Conservation (phyloP, 2,329 filamentous ascomycete genomes). For the Ascocoryne sarcoides region DNA sequence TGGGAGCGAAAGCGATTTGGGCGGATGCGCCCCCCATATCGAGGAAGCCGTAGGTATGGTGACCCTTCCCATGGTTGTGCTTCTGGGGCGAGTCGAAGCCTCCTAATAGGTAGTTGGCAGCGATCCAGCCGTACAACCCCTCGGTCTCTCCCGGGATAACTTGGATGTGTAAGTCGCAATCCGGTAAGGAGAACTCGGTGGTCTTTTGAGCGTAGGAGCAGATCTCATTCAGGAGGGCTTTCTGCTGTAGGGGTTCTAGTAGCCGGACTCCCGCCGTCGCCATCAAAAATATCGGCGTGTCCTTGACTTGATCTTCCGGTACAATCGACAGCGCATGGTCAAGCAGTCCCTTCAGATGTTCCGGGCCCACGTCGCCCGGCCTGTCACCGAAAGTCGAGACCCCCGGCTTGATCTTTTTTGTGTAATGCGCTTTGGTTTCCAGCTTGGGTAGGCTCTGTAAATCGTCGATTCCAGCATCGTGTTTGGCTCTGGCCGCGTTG, state of each 20-base stretch:
- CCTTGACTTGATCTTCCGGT: slow-evolving; percentile 63
- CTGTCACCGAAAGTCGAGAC: slow-evolving; percentile 82
- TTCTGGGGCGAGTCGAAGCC: slow-evolving; percentile 72
- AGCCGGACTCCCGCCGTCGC: slow-evolving; percentile 94
- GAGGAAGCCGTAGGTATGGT: slow-evolving; percentile 93
- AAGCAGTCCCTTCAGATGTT: slow-evolving; percentile 72
- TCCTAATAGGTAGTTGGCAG: slow-evolving; percentile 88
- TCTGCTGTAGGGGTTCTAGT: slow-evolving; percentile 64
- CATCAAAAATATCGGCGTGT: slow-evolving; percentile 90
- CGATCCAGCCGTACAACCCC: slow-evolving; percentile 94
- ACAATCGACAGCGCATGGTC: slow-evolving; percentile 74
- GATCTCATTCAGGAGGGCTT: slow-evolving; percentile 63
- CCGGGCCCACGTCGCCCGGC: slow-evolving; percentile 66
- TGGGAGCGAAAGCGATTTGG: slow-evolving; percentile 96
- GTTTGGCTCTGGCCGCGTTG: slow-evolving; percentile 59
- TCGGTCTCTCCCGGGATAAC: slow-evolving; percentile 95
- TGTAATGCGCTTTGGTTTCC: slow-evolving; percentile 78
- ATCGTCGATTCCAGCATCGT: slow-evolving; percentile 49
- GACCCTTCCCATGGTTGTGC: slow-evolving; percentile 74
- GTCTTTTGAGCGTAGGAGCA: slow-evolving; percentile 73
- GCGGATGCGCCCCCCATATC: slow-evolving; percentile 98
- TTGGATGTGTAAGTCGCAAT: slow-evolving; percentile 82
- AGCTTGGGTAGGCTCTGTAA: slow-evolving; percentile 67
- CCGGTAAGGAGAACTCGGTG: slow-evolving; percentile 77
- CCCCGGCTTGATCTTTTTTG: slow-evolving; percentile 87